phyloP scores from a whole-genome alignment of 352 stramenopile species.

The Peronospora tabacina region DNA sequence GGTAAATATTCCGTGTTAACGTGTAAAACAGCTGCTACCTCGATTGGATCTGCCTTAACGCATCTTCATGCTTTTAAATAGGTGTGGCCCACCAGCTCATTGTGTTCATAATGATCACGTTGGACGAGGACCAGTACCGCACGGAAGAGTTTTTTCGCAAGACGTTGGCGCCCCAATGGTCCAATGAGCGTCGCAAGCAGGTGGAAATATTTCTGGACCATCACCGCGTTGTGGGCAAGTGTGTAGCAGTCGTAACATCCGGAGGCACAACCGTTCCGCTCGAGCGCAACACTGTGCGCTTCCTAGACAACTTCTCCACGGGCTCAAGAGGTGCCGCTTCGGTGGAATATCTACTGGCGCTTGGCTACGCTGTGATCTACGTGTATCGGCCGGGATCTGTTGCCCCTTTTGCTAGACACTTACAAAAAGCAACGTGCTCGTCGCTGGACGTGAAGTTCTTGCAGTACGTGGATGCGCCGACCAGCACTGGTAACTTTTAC shows the following conservation, averaged over 20 bases:
- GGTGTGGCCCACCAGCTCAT: neutral
- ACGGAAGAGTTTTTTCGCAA: slow-evolving; percentile 49
- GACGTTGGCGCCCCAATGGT: slow-evolving; percentile 38
- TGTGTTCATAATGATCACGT: slow-evolving; percentile 3
- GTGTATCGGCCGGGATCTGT: slow-evolving; percentile 86
- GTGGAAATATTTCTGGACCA: slow-evolving; percentile 57
- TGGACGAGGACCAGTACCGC: slow-evolving; percentile 26
- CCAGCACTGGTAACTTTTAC: slow-evolving; percentile 5
- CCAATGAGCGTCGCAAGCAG: slow-evolving; percentile 28
- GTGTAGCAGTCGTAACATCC: slow-evolving; percentile 73
- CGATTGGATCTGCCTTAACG: neutral
- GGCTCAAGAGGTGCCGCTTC: slow-evolving; percentile 85
- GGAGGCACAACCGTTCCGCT: slow-evolving; percentile 94
- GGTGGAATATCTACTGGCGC: slow-evolving; percentile 85
- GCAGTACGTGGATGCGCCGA: slow-evolving; percentile 36
- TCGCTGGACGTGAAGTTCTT: slow-evolving; percentile 67
- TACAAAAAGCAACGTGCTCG: slow-evolving; percentile 46
- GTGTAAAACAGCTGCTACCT: no score
- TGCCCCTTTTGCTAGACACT: slow-evolving; percentile 74
- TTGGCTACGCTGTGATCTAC: slow-evolving; percentile 96
- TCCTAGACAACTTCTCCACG: slow-evolving; percentile 97
- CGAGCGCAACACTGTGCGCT: slow-evolving; percentile 93
- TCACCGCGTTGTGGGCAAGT: slow-evolving; percentile 58
- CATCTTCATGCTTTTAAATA: neutral
- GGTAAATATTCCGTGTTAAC: no score